Conservation (phyloP, 257 asterid species). For the Apocynum venetum region DNA sequence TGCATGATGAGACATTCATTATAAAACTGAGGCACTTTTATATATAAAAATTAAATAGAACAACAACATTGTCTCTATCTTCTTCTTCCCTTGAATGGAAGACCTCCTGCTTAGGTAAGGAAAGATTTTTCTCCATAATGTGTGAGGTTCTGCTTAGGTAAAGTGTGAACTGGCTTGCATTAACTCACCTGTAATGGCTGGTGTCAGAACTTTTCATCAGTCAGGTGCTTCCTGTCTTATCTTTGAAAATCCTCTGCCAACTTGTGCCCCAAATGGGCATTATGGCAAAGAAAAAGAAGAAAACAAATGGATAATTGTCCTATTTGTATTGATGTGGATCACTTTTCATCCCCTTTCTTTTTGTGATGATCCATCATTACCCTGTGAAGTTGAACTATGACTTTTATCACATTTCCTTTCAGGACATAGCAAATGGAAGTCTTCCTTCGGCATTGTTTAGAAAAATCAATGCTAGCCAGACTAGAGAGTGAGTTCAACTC, state of each 20-base stretch:
- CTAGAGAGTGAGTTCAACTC: not conserved
- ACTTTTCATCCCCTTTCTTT: not conserved
- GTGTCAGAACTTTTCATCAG: not conserved
- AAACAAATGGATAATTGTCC: not conserved
- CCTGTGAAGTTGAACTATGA: not conserved
- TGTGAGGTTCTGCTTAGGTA: not conserved
- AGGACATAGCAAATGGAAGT: no score
- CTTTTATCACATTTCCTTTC: not conserved
- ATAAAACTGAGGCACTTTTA: not conserved
- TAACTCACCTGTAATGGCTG: not conserved
- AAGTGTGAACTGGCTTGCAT: not conserved
- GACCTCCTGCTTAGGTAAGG: not conserved
- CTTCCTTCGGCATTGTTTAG: not conserved
- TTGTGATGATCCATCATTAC: not conserved
- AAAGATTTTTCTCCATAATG: not conserved
- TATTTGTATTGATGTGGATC: no score
- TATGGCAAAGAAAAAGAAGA: not conserved
- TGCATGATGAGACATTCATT: not conserved
- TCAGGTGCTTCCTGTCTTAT: not conserved
- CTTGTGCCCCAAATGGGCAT: not conserved
- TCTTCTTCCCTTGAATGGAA: not conserved
- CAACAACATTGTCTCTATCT: no score
- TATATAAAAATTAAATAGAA: not conserved
- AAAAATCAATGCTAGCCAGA: not conserved
- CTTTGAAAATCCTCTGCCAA: not conserved